Evolutionary conservation across 2,329 filamentous ascomycete species (phyloP), one percentile per base, ranked within the genome.

Genomic region (Knoxdaviesia proteae): DNA sequence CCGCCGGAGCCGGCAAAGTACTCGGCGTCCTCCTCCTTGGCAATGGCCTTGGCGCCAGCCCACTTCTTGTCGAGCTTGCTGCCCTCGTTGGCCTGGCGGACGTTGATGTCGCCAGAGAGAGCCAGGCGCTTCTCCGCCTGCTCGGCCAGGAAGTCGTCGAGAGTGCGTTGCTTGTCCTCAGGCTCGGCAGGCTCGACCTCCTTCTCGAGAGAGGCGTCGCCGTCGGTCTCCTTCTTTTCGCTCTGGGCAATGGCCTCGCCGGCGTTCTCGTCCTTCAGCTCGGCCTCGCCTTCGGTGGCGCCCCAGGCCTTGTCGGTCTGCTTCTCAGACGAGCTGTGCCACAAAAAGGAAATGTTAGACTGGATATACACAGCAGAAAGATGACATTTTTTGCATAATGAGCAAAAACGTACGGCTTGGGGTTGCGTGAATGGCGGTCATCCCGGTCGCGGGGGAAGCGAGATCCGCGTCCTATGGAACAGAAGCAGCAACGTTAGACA

Each of bases 61-160:
- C 87, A 94, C 74, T 94, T 90, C 75, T 90, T 88, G 70, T 86
- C 77, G 55, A 67, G 59, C 69, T 84, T 84, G 68, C 69, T 73
- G 56, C 87, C 87, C 69, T 94, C 87, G 70, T 96, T 94, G 62
- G 88, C 68, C 69, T 86, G 77, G 67, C 90, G 88, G 57, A 84
- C 71, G 56, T 83, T 73, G 54, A 78, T 71, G 43, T 50, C 53
- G 52, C 65, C 62, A 53, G 72, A 73, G 49, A 88, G 73, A 50
- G 74, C 72, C 50, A 74, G 64, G 68, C 84, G 87, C 74, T 87
- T 88, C 67, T 74, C 70, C 46, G 69, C 69, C 53, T 61, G 64
- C 62, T 75, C 68, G 58, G 77, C 82, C 43, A 92, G 74, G 69
- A 94, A 98, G 52, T 90, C 82, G 56, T 73, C 67, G 65, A 87